Evolutionary conservation across 306 rosid species (phyloP), one percentile per base, ranked within the genome.

Genomic region (Albizia julibrissin): DNA sequence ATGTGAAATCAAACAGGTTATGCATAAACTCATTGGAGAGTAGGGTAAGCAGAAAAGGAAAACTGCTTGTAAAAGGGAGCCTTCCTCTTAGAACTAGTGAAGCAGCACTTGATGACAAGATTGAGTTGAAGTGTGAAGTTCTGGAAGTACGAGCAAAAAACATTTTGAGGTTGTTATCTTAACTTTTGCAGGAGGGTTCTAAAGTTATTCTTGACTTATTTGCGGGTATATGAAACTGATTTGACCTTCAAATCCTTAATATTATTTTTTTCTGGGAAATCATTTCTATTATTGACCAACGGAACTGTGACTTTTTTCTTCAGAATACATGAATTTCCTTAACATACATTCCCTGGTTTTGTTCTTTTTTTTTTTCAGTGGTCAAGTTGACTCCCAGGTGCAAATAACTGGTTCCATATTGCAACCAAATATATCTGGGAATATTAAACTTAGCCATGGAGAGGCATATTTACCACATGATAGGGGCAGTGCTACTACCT

Each of bases 401-500:
- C 97, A 94, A 89, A 92, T 94, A 86, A 90, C 94, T 74, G 98
- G 98, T 77, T 94, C 98, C 9, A 91, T 94, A 75, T 88, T 92
- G 88, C 92, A 92, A 91, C 98, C 94, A 66, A 90, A 90, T 80
- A 92, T 94, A 62, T 90, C 98, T 82, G 98, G 97, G 79, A 92
- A 80, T 72, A 89, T 94, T 75, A 93, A 94, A 88, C 80, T 92
- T 86, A 91, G 98, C 90, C 97, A 89, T 6, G 98, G 98, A 82
- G 98, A 94, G 87, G 98, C 98, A 86, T 94, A 94, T 89, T 86
- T 94, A 72, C 98, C 98, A 14, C 98, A 94, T 58, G 98, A 94
- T 79, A 92, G 88, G 91, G 97, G 98, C 68, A 83, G 90, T 84
- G 92, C 89, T 81, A 86, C 91, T 85, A 80, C 93, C 76, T 85